Percentiles rank a stretch among this genome's conserved stretches.
These are phyloP conservation scores for Tricholoma flavovirens DNA, from an alignment of 768 basidiomycete genomes.

Conservation along the genomic window DNA sequence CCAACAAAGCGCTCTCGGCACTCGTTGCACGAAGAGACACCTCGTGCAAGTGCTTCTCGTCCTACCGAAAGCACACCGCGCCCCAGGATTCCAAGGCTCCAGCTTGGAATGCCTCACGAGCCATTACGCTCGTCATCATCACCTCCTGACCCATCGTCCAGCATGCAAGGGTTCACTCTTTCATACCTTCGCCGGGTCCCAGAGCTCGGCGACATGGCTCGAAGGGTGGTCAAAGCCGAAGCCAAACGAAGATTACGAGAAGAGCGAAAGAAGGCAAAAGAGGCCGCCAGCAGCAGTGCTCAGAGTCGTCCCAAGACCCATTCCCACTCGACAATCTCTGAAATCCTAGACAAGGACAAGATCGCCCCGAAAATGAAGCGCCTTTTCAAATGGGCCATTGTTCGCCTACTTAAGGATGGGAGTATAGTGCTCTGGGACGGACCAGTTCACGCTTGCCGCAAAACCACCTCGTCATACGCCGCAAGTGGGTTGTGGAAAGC, in stretches of 20 bases:
- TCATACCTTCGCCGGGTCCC: constrained; percentile 76
- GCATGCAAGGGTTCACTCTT: constrained; percentile 53
- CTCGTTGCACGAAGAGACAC: constrained; percentile 16
- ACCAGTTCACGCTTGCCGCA: constrained; percentile 35
- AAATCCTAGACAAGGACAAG: constrained; percentile 18
- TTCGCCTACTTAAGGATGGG: constrained; percentile 65
- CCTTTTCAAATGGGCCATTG: constrained; percentile 60
- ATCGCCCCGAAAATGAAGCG: constrained; percentile 51
- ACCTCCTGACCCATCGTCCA: background rate
- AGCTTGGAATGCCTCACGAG: constrained; percentile 1
- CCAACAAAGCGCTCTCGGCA: constrained; percentile 6
- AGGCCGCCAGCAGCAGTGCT: constrained; percentile 12
- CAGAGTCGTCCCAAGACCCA: background rate
- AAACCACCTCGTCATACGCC: constrained; percentile 14
- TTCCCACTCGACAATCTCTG: background rate
- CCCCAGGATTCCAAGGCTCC: constrained; percentile 10
- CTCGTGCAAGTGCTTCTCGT: constrained; percentile 14
- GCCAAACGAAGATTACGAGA: constrained; percentile 46
- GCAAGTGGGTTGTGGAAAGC: constrained; percentile 47
- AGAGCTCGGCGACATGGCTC: constrained; percentile 59
- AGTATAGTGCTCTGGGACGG: constrained; percentile 72
- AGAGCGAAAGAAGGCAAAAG: constrained; percentile 38
- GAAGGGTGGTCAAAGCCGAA: constrained; percentile 59
- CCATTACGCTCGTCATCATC: background rate
- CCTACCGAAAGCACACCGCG: constrained; percentile 21